A percentile compares a stretch with the other conserved stretches of the same genome.
phyloP scores from a whole-genome alignment of 2,329 filamentous ascomycete genomes.

The Aaosphaeria pasadenensis region DNA sequence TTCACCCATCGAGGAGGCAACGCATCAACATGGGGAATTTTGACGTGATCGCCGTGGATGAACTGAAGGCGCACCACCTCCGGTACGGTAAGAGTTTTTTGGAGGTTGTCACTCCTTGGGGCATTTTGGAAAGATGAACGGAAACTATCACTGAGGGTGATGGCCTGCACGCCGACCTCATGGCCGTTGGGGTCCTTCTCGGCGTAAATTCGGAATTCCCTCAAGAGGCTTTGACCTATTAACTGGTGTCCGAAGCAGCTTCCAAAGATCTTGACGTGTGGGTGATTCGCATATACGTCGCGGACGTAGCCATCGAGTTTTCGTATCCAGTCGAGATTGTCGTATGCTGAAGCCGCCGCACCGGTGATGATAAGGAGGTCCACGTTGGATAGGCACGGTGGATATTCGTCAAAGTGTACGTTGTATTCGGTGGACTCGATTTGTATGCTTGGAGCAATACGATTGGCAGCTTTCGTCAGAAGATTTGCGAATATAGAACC shows the following conservation, averaged over 20 bases:
- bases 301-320: conserved; percentile 26
- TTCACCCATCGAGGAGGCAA: conserved; percentile 18
- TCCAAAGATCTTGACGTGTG: conserved; percentile 40
- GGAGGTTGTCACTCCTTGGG: neutral
- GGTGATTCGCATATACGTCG: conserved; percentile 26
- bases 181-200: conserved; percentile 23
- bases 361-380: conserved; percentile 42
- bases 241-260: conserved; percentile 47
- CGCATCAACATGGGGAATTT: conserved; percentile 9
- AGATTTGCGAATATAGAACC: conserved; percentile 27
- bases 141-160: conserved; percentile 15
- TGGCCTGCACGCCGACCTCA: conserved; percentile 24
- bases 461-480: conserved; percentile 13
- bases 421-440: conserved; percentile 36
- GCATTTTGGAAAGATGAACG: neutral
- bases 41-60: conserved; percentile 36
- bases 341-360: conserved; percentile 31
- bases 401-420: conserved; percentile 35
- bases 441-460: conserved; percentile 1
- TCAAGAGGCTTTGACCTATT: conserved; percentile 38
- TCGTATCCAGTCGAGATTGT: conserved; percentile 23
- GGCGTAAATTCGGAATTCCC: conserved; percentile 20
- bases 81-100: neutral
- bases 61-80: conserved; percentile 34
- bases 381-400: conserved; percentile 21